Evolutionary conservation across 139 green algal genomes (phyloP), one percentile per base, ranked within the genome.

Genomic region (Medakamo hakoo): DNA sequence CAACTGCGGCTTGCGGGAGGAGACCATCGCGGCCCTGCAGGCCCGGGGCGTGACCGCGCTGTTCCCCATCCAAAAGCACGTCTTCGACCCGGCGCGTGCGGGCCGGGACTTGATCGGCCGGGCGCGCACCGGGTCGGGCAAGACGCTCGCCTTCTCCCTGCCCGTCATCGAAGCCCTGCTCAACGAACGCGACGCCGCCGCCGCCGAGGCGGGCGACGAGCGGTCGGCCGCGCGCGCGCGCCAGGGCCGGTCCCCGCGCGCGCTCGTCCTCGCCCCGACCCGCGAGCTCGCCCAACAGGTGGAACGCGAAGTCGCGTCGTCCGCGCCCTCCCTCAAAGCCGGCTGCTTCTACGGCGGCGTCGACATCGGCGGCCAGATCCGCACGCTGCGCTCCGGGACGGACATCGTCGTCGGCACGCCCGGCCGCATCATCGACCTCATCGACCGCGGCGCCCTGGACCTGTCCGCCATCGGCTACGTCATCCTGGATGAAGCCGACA

Each of bases 131-230:
- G 93, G 93, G 30, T 92, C 80, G 18, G 93, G 93, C 60, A 99
- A 99, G 78, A 99, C 93, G 1, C 81, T 99, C 3, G 93, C 91
- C 2, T 99, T 99, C 80, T 82, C 93, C 9, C 78, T 99, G 57
- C 93, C 93, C 1, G 82, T 99, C 24, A 78, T 98, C 20, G 90
- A 99, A 77, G 82, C 73, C 40, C 71, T 96, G 23, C 61, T 95
- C 22, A 71, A 82, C 66, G 40, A 9, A 21, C 9, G 40, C 40
- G 9, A 16, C 40, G 40, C 9, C 40, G 40, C 40, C 9, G 80
- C 80, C 49, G 30, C 67, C 9, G 56, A 9, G 0, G 28, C 19
- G n/a, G 56, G 58, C 27, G 25, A 19, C 9, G 52, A 27, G 52
- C n/a, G 52, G 23, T 30, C 49, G 1, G n/a, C n/a, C n/a, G n/a